Conservation (phyloP, 176 grass and related monocot species). For the Zea luxurians region DNA sequence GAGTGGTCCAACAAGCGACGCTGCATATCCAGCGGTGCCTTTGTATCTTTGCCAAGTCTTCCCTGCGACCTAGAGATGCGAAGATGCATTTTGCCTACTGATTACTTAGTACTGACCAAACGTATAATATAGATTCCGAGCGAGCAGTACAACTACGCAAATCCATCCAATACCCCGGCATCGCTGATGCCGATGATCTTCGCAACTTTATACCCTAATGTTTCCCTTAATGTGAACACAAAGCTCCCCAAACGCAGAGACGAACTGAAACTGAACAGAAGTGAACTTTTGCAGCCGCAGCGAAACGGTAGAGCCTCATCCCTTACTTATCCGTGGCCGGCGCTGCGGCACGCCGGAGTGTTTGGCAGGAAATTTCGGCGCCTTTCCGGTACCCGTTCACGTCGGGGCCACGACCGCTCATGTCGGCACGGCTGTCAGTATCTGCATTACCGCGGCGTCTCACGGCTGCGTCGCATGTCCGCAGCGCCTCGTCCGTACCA, state of each 20-base stretch:
- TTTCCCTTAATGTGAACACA: neutral
- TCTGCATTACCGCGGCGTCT: neutral
- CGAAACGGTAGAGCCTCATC: neutral
- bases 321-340: neutral
- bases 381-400: neutral
- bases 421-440: constrained; percentile 30
- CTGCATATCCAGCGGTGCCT: neutral
- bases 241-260: neutral
- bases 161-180: neutral
- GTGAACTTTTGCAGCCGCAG: neutral
- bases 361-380: neutral
- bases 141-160: neutral
- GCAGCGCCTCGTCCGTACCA: neutral
- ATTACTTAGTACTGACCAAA: neutral
- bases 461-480: neutral
- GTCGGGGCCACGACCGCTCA: neutral
- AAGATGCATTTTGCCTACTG: constrained; percentile 1
- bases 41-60: constrained; percentile 7
- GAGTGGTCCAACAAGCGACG: neutral
- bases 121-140: neutral
- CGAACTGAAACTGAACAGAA: neutral
- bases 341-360: neutral
- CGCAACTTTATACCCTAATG: neutral
- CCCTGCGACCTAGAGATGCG: neutral
- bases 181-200: neutral